Percentiles rank a stretch among this genome's conserved stretches.
phyloP scores from a whole-genome alignment of 1,139 yeast species.

The Geotrichum bryndzae region DNA sequence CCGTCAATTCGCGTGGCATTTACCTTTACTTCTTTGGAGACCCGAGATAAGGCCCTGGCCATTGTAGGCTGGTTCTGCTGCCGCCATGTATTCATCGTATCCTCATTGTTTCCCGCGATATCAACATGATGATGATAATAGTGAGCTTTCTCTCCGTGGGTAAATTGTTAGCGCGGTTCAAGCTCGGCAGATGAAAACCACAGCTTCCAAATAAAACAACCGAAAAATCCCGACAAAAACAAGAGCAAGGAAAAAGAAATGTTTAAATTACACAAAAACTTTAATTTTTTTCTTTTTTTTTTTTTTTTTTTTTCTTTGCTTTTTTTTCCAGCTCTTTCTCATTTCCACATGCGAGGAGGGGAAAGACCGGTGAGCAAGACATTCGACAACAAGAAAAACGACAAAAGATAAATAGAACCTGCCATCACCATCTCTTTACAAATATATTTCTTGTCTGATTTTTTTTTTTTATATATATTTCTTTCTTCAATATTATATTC shows the following conservation, averaged over 20 bases:
- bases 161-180: not conserved
- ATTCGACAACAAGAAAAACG: not conserved
- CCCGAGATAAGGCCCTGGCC: no score
- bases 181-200: not conserved
- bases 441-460: not conserved
- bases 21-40: no score
- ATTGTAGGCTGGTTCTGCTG: no score
- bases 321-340: not conserved
- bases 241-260: not conserved
- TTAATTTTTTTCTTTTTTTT: no score
- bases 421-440: not conserved
- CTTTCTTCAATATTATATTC: not conserved
- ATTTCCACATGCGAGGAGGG: not conserved
- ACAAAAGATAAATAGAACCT: not conserved
- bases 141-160: not conserved
- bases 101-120: not conserved
- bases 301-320: no score
- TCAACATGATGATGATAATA: no score
- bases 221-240: not conserved
- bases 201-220: not conserved
- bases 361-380: not conserved
- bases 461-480: no score
- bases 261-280: not conserved
- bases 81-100: not conserved
- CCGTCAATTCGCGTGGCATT: not conserved